Evolutionary conservation across 2,329 filamentous ascomycete genomes (phyloP), one percentile per base, ranked within the genome.

Genomic region (Aureobasidium sp.): DNA sequence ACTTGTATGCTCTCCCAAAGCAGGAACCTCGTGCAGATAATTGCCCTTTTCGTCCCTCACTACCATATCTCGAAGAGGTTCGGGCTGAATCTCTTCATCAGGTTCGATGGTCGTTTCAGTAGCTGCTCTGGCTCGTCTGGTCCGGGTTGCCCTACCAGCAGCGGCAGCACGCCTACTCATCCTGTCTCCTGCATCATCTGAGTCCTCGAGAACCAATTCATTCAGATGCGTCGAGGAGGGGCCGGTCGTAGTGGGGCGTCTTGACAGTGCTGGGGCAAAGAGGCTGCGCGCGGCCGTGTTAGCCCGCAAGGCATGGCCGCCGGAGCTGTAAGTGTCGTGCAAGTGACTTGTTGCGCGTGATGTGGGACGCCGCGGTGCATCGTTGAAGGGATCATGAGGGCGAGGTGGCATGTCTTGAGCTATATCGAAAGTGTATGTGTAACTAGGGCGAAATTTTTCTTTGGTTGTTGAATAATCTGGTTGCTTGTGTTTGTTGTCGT

Each of bases 251-350:
- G 37, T 59, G 6, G 61, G 61, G 8, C 53, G 42, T 54, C 61
- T 36, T 21, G 53, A 52, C 8, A 44, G 36, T 16, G 61, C n/a
- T 32, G 61, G 44, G 21, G 53, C 61, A 47, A 62, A 62, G 52
- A 62, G 61, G 44, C 36, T 59, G 44, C 61, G 61, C 32, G 61
- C 61, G 36, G 61, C 39, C 16, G 61, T 37, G 27, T 42, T 49
- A 34, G 50, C 49, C 5, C 59, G 59, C 44, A 62, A 44, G 34
- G 52, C 21, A n/a, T 50, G 61, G 34, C 50, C 36, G 6, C 45
- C 42, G 15, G 52, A 37, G 15, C 32, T 49, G 47, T 50, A 62
- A 5, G 61, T 42, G n/a, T 62, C 53, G 42, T 52, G 52, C 34
- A 62, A 41, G 29, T 49, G 49, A n/a, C 29, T 45, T 11, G 39